A percentile compares a stretch with the other conserved stretches of the same genome.
Conservation (phyloP, 208 protist genomes). For the Naegleria gruberi region DNA sequence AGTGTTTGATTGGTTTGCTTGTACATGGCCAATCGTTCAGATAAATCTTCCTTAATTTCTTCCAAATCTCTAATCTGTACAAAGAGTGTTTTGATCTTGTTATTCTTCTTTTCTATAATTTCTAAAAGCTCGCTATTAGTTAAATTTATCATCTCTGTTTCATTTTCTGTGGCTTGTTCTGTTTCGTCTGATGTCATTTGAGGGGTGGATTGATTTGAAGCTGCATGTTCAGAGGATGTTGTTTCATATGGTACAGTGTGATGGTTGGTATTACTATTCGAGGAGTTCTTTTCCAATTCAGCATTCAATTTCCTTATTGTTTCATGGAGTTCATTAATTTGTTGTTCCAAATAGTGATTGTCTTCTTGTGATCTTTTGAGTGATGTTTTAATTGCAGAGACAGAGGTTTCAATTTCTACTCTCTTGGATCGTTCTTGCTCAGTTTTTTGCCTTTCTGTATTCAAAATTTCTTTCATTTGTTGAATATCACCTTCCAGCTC, state of each 20-base stretch:
- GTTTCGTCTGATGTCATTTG: neutral
- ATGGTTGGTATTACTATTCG: neutral
- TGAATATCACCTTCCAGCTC: neutral
- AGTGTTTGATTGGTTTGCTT: neutral
- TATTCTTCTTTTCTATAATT: neutral
- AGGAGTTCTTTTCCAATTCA: neutral
- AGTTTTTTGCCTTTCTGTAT: neutral
- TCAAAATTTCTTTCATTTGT: neutral
- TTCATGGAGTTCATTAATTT: neutral
- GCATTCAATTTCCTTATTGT: neutral
- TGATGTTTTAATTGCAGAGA: neutral
- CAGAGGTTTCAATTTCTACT: neutral
- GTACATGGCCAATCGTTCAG: neutral
- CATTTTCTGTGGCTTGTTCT: neutral
- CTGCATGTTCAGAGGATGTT: neutral
- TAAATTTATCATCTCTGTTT: neutral
- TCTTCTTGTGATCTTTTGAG: neutral
- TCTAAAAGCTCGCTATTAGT: neutral
- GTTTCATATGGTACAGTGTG: neutral
- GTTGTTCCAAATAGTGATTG: neutral
- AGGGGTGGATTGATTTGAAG: too few species aligned
- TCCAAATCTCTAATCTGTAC: neutral
- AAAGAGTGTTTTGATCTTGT: neutral
- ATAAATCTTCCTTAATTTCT: neutral
- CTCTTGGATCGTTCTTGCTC: neutral